Evolutionary conservation across 1,139 yeast species (phyloP), one percentile per base, ranked within the genome.

Genomic region (Yamadazyma sp.): DNA sequence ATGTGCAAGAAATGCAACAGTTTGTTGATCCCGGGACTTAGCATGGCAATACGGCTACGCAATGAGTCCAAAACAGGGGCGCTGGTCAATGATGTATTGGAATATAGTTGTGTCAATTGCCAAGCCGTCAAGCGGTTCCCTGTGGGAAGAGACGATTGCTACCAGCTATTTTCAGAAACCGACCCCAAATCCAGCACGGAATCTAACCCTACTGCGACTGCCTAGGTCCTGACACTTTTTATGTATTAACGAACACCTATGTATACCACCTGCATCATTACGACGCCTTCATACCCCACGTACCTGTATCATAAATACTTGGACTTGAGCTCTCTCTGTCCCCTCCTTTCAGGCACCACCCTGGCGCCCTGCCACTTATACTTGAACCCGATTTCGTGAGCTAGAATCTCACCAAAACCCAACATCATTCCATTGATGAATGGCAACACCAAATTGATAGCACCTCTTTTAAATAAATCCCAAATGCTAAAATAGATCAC

Each of bases 391-490:
- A 91, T 67, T 57, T 92, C 98, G 58, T 91, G 97, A 12, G 98
- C 98, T 49, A 87, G 70, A 17, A 92, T 83, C 65, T 92, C 98
- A 1, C 98, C 98, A 61, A 91, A 88, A 0, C 98, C 98, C 45
- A 92, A 75, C 96, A 91, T 91, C 67, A 92, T 71, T 9, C 98
- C 98, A 57, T 92, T 92, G 47, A 92, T 70, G 55, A 92, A 89
- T 2, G 98, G 98, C 37, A 92, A 66, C 4, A 89, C 61, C 51
- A 91, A 64, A 53, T 92, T 91, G 48, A 92, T 81, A 3, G 89
- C 79, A 16, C 83, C 70, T 29, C 74, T 71, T 40, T 69, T 62
- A 31, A 77, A 37, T 27, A 77, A 59, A 3, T 59, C 60, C 67
- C 70, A 67, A 16, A 64, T 39, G 37, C 50, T 51, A 31, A 57